A percentile compares a stretch with the other conserved stretches of the same genome.
Conservation (phyloP, 139 green algal species). For the Penium margaritaceum region DNA sequence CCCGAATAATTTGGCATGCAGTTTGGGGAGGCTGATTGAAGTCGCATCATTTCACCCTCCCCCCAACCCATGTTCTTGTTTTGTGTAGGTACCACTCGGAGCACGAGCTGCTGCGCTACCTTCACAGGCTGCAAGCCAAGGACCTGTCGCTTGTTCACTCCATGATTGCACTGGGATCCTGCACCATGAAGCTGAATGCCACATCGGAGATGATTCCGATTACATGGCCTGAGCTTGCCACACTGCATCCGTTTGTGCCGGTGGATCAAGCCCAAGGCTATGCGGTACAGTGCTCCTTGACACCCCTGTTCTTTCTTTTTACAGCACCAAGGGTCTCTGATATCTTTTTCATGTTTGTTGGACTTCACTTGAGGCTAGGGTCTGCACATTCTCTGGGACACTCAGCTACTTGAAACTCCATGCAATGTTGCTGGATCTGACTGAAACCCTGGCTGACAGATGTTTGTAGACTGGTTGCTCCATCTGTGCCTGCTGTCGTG, state of each 20-base stretch:
- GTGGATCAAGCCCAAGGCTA: conserved; percentile 79
- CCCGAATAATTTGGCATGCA: no score
- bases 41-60: no score
- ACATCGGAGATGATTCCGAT: conserved; percentile 97
- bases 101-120: conserved; percentile 68
- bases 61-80: no score
- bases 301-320: neutral
- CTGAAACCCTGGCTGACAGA: conserved; percentile 20
- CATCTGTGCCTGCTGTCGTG: no score
- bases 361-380: neutral
- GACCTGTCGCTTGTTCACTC: conserved; percentile 89
- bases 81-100: conserved; percentile 8
- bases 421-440: conserved; percentile 92
- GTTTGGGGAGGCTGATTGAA: no score
- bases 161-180: conserved; percentile 93
- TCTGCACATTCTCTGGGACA: neutral
- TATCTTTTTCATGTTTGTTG: neutral
- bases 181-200: conserved; percentile 99
- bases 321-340: neutral
- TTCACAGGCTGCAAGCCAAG: conserved; percentile 89
- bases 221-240: conserved; percentile 92
- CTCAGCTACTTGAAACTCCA: neutral
- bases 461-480: no score
- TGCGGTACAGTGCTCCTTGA: conserved; percentile 6
- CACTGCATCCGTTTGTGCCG: conserved; percentile 91